Evolutionary conservation across 192 early-diverging fungal species (phyloP).

Genomic region (Backusella australiensis): DNA sequence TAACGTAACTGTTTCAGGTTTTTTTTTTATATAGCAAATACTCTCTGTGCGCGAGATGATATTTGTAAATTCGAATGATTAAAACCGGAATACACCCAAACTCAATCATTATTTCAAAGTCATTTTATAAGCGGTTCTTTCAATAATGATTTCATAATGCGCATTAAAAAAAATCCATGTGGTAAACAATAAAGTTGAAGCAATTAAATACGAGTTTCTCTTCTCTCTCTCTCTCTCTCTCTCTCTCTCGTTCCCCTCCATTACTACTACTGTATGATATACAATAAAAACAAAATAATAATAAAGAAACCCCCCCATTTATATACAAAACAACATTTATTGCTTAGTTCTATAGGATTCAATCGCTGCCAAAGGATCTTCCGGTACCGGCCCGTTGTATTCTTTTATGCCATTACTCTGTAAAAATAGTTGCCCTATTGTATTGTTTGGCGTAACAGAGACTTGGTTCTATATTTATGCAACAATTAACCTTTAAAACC

Average conservation of each 20-base stretch:
- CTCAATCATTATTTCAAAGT: not conserved
- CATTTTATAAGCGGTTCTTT: not conserved
- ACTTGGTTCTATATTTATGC: not conserved
- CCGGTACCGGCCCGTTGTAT: conserved; percentile 1
- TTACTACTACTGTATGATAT: too few species aligned
- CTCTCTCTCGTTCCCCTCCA: too few species aligned
- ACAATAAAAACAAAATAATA: too few species aligned
- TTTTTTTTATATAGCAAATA: too few species aligned
- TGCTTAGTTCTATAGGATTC: conserved; percentile 8
- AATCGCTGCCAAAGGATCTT: conserved; percentile 5
- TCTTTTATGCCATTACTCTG: not conserved
- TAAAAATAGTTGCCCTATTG: not conserved
- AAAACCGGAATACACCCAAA: not conserved
- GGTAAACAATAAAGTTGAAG: not conserved
- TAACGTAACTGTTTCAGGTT: too few species aligned
- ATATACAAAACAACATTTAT: not conserved
- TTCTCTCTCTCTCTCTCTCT: too few species aligned
- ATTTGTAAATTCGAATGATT: not conserved
- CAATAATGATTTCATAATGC: not conserved
- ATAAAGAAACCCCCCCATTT: too few species aligned
- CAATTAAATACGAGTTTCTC: too few species aligned
- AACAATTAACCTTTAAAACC: not conserved
- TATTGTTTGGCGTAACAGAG: not conserved
- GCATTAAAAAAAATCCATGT: not conserved
- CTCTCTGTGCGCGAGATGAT: not conserved